phyloP scores from a whole-genome alignment of 1,284 basidiomycete genomes.

The Ustilago vetiveriae region DNA sequence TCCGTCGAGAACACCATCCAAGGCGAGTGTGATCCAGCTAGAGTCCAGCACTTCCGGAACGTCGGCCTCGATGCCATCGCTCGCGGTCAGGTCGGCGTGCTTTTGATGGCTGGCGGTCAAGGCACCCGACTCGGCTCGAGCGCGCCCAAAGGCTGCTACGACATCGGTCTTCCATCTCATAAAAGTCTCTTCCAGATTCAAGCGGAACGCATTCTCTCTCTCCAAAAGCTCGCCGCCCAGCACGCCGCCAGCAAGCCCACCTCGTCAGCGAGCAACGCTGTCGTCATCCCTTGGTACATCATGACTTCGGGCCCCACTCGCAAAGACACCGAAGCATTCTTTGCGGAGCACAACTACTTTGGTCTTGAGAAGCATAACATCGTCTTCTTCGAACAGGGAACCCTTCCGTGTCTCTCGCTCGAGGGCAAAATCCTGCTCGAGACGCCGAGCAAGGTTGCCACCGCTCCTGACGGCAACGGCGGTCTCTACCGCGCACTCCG shows the following conservation, averaged over 20 bases:
- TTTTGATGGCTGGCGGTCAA: constrained; percentile 97
- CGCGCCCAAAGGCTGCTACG: constrained; percentile 96
- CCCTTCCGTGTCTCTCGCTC: constrained; percentile 90
- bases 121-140: constrained; percentile 91
- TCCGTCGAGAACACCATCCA: constrained; percentile 52
- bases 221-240: constrained; percentile 77
- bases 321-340: constrained; percentile 85
- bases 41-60: constrained; percentile 72
- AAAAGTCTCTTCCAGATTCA: constrained; percentile 96
- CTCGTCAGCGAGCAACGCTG: constrained; percentile 70
- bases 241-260: constrained; percentile 71
- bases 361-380: constrained; percentile 83
- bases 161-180: constrained; percentile 90
- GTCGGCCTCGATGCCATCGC: constrained; percentile 84
- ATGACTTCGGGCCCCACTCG: constrained; percentile 99
- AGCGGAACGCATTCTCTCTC: constrained; percentile 87
- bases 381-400: constrained; percentile 98
- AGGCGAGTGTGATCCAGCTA: constrained; percentile 43
- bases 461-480: constrained; percentile 97
- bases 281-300: constrained; percentile 91
- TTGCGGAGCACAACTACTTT: constrained; percentile 81
- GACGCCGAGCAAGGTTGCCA: constrained; percentile 79
- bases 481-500: constrained; percentile 94
- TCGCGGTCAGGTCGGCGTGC: constrained; percentile 84
- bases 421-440: constrained; percentile 94